phyloP scores from a whole-genome alignment of 495 filamentous ascomycete genomes.

The Sordaria brevicollis region DNA sequence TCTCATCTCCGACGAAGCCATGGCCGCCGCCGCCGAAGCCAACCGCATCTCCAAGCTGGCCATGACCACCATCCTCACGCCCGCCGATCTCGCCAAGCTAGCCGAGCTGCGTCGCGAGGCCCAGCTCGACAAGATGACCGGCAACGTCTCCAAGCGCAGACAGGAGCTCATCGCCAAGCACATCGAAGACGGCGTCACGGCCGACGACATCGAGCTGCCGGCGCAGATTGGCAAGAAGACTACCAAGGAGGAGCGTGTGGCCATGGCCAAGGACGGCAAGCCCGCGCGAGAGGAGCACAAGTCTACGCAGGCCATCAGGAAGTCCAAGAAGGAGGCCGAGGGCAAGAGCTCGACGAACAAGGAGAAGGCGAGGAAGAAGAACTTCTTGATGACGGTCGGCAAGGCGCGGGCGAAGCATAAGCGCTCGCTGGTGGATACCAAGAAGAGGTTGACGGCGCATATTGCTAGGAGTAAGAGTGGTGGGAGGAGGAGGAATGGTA shows the following conservation, averaged over 20 bases:
- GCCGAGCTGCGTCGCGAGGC: slow-evolving; percentile 72
- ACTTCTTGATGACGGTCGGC: slow-evolving; percentile 93
- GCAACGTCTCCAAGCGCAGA: slow-evolving; percentile 30
- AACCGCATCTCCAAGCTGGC: slow-evolving; percentile 48
- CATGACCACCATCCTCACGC: slow-evolving; percentile 82
- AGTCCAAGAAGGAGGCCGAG: slow-evolving; percentile 73
- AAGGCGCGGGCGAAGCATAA: slow-evolving; percentile 92
- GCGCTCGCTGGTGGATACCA: slow-evolving; percentile 75
- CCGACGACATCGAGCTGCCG: slow-evolving; percentile 72
- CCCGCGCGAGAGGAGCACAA: slow-evolving; percentile 65
- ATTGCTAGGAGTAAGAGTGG: slow-evolving; percentile 74
- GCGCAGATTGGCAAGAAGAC: slow-evolving; percentile 53
- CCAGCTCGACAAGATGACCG: slow-evolving; percentile 51
- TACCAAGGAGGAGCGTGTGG: slow-evolving; percentile 74
- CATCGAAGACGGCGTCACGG: slow-evolving; percentile 74
- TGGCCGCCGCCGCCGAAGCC: slow-evolving; percentile 29
- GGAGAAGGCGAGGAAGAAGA: slow-evolving; percentile 95
- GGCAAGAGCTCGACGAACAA: slow-evolving; percentile 95
- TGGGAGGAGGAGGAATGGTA: slow-evolving; percentile 65
- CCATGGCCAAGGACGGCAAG: slow-evolving; percentile 66
- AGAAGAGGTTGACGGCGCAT: slow-evolving; percentile 69
- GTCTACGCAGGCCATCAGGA: slow-evolving; percentile 66
- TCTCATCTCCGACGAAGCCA: slow-evolving; percentile 23
- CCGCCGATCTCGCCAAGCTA: slow-evolving; percentile 85
- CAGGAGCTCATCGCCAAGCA: slow-evolving; percentile 49